Conservation (phyloP, 176 grass and related monocot species). For the Poa annua region DNA sequence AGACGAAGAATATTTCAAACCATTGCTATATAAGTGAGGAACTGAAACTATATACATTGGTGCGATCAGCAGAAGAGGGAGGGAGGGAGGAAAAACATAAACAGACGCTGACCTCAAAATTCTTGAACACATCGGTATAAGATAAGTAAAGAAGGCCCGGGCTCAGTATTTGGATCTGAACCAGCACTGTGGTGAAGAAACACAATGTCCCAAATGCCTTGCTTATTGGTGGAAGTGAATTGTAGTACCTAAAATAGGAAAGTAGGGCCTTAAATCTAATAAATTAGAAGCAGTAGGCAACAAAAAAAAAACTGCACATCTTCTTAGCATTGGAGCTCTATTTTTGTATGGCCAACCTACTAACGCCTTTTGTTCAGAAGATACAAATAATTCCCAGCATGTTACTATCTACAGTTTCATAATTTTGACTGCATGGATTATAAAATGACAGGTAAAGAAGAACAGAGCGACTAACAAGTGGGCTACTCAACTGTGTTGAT, state of each 20-base stretch:
- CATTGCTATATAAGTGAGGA: slow-evolving; percentile 6
- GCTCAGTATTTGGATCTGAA: slow-evolving; percentile 43
- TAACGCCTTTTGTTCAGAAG: neutral
- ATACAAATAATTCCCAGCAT: neutral
- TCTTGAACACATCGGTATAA: slow-evolving; percentile 56
- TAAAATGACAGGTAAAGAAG: neutral
- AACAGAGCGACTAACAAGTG: neutral
- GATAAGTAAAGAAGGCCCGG: neutral
- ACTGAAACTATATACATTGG: slow-evolving; percentile 4
- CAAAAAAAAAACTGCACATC: neutral
- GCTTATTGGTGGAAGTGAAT: slow-evolving; percentile 90
- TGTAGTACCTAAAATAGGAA: slow-evolving; percentile 78
- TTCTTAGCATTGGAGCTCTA: neutral
- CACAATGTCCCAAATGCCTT: slow-evolving; percentile 89
- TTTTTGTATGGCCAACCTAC: neutral
- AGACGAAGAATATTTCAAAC: neutral
- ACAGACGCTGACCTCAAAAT: slow-evolving; percentile 63
- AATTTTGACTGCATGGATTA: neutral
- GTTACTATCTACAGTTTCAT: neutral
- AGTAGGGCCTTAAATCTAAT: neutral
- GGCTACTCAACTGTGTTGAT: neutral
- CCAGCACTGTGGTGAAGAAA: slow-evolving; percentile 59
- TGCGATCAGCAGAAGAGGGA: neutral
- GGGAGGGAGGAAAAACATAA: slow-evolving; percentile 16
- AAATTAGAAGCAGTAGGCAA: neutral